These are phyloP conservation scores for Termitomyces titanicus DNA, from an alignment of 768 basidiomycete genomes.

Conservation along the genomic window DNA sequence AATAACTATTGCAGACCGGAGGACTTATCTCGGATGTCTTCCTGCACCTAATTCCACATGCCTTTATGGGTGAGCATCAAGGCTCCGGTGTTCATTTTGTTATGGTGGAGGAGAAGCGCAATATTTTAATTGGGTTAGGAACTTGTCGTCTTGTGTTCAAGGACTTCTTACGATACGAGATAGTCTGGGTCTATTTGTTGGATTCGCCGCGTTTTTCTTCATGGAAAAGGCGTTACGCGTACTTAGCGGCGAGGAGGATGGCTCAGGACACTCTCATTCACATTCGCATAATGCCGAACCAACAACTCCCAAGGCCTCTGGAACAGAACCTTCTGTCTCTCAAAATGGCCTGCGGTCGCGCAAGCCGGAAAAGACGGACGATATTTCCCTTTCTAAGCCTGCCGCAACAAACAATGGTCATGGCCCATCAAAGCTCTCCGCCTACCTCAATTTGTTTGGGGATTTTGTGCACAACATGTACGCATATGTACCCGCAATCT, in stretches of 20 bases:
- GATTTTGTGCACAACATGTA: conserved; percentile 95
- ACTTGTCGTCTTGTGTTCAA: background rate
- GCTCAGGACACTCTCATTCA: conserved; percentile 54
- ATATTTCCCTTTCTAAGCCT: conserved; percentile 17
- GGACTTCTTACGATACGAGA: background rate
- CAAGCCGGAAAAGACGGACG: conserved; percentile 27
- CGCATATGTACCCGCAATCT: conserved; percentile 19
- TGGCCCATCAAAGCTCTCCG: conserved; percentile 79
- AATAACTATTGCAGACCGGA: conserved; percentile 53
- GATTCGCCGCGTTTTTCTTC: conserved; percentile 88
- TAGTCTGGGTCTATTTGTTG: conserved; percentile 78
- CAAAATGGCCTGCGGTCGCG: conserved; percentile 51
- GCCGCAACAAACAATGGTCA: conserved; percentile 38
- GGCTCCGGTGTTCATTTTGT: conserved; percentile 70
- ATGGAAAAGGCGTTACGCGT: conserved; percentile 92
- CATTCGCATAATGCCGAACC: conserved; percentile 48
- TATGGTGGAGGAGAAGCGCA: conserved; percentile 87
- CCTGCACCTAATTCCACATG: conserved; percentile 86
- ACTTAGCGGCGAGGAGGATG: conserved; percentile 58
- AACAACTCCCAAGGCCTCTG: conserved; percentile 40
- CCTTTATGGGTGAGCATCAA: conserved; percentile 87
- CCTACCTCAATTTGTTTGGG: conserved; percentile 89
- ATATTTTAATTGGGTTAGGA: conserved; percentile 82
- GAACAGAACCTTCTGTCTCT: conserved; percentile 34
- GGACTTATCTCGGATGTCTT: conserved; percentile 92